phyloP scores from a whole-genome alignment of 164 flowering plant genomes.

The Annona cherimola region DNA sequence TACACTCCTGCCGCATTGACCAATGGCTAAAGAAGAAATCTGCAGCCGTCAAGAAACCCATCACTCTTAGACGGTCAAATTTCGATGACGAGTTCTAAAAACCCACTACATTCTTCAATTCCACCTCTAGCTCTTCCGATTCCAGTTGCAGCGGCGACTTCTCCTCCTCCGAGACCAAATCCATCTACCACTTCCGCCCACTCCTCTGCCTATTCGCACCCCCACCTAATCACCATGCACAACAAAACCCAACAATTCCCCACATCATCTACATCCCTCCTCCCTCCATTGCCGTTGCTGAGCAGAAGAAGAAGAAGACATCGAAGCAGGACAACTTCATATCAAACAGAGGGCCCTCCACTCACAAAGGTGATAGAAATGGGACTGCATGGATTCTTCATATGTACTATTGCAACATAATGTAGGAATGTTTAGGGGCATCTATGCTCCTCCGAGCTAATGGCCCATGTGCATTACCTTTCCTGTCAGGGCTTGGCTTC shows the following conservation, averaged over 20 bases:
- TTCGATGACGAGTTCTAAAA: constrained; percentile 2
- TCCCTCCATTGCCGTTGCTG: background rate
- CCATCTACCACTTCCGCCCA: constrained; percentile 20
- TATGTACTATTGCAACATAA: constrained; percentile 12
- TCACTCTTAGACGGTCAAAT: constrained; percentile 10
- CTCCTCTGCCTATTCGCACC: constrained; percentile 11
- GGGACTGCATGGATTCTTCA: constrained; percentile 13
- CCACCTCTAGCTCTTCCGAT: constrained; percentile 65
- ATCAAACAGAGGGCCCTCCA: constrained; percentile 5
- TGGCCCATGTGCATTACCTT: constrained; percentile 58
- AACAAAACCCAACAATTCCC: background rate
- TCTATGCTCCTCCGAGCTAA: constrained; percentile 53
- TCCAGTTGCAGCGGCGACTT: constrained; percentile 49
- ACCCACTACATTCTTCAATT: constrained; percentile 25
- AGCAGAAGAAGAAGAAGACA: constrained; percentile 13
- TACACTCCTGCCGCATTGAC: constrained; percentile 40
- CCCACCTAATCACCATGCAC: constrained; percentile 37
- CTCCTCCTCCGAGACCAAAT: constrained; percentile 66
- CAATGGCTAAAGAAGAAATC: constrained; percentile 62
- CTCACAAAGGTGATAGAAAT: constrained; percentile 12
- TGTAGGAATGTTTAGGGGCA: constrained; percentile 81
- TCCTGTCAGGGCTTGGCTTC: constrained; percentile 55
- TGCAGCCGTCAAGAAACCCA: constrained; percentile 24
- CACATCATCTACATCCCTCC: background rate
- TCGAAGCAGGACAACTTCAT: constrained; percentile 24